Evolutionary conservation across 495 filamentous ascomycete species (phyloP).

Genomic region (Aspergillus olivimuriae): DNA sequence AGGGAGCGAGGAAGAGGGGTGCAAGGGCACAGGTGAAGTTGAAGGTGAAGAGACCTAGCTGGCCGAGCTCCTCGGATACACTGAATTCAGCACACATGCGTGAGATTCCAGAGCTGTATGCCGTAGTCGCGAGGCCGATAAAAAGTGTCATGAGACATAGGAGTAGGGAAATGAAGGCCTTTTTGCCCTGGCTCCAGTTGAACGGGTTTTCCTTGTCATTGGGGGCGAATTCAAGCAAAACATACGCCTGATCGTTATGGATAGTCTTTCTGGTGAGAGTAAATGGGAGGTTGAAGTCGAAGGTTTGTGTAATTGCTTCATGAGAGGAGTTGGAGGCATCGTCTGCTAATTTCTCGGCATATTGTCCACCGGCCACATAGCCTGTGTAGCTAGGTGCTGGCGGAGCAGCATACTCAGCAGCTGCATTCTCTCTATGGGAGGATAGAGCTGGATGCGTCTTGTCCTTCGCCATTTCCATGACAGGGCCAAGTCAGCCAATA

Average conservation of each 20-base stretch:
- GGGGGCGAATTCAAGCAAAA: slow-evolving; percentile 33
- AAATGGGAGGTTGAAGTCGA: slow-evolving; percentile 38
- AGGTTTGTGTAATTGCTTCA: slow-evolving; percentile 25
- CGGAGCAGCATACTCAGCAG: no score
- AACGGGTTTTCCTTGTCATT: slow-evolving; percentile 41
- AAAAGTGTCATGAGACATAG: slow-evolving; percentile 44
- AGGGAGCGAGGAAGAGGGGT: slow-evolving; percentile 39
- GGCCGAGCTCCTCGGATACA: slow-evolving; percentile 27
- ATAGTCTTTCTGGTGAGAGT: slow-evolving; percentile 25
- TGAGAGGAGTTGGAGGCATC: slow-evolving; percentile 10
- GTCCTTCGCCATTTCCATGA: no score
- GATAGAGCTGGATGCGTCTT: no score
- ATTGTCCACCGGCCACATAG: slow-evolving; percentile 32
- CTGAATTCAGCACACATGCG: slow-evolving; percentile 33
- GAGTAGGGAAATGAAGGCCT: slow-evolving; percentile 35
- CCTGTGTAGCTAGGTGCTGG: no score
- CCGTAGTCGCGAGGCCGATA: slow-evolving; percentile 42
- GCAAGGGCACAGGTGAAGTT: slow-evolving; percentile 36
- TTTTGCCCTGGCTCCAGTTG: slow-evolving; percentile 34
- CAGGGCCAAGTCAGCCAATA: no score
- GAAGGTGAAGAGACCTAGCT: slow-evolving; percentile 39
- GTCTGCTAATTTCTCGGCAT: slow-evolving; percentile 17
- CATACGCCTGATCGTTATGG: slow-evolving; percentile 25
- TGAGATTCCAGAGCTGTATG: slow-evolving; percentile 38
- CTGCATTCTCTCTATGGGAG: no score